Conservation (phyloP, 805 yeast genomes). For the Candida easanensis region DNA sequence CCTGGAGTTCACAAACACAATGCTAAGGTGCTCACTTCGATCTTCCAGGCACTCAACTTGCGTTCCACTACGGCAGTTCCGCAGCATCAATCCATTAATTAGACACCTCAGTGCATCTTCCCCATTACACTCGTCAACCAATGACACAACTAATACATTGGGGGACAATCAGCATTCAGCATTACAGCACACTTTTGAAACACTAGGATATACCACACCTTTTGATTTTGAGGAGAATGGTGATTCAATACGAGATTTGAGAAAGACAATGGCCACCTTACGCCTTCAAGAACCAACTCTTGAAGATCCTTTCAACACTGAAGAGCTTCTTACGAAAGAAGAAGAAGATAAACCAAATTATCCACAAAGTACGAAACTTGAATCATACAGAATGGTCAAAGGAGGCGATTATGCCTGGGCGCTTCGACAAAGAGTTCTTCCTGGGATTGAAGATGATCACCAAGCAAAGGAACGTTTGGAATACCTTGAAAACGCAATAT, state of each 20-base stretch:
- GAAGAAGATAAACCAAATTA: background rate
- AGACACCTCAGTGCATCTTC: too few species aligned
- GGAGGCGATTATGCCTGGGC: constrained; percentile 13
- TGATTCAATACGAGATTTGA: constrained; percentile 4
- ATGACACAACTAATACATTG: too few species aligned
- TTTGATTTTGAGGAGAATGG: constrained; percentile 1
- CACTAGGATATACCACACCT: constrained; percentile 10
- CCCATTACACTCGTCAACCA: too few species aligned
- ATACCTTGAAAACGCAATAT: constrained; percentile 13
- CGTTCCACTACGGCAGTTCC: background rate
- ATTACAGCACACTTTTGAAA: constrained; percentile 1
- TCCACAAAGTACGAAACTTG: background rate
- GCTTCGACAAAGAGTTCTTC: constrained; percentile 1
- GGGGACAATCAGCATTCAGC: background rate
- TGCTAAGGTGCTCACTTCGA: too few species aligned
- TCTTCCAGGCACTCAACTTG: too few species aligned
- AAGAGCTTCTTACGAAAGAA: background rate
- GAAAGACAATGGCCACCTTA: constrained; percentile 5
- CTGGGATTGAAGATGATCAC: background rate
- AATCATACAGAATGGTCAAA: constrained; percentile 9
- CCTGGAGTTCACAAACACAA: too few species aligned
- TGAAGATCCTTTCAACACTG: background rate
- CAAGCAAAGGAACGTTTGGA: constrained; percentile 18
- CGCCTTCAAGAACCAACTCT: background rate
- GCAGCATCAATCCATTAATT: too few species aligned